These are phyloP conservation scores for Thalia dealbata DNA, from an alignment of 176 grass and related monocot genomes.

Conservation along the genomic window DNA sequence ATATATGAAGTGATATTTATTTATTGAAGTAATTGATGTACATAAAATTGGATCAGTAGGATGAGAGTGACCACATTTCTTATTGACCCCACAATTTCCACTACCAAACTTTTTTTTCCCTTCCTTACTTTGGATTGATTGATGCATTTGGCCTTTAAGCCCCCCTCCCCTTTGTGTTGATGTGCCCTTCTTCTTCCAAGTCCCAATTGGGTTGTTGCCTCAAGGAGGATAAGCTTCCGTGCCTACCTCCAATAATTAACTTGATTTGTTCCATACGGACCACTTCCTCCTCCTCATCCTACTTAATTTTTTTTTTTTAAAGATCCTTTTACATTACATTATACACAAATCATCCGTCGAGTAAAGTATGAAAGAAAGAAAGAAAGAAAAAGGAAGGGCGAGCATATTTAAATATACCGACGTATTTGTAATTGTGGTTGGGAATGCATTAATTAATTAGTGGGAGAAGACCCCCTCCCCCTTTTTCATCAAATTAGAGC, in stretches of 20 bases:
- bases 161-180: not conserved
- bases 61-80: not conserved
- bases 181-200: not conserved
- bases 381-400: too few relatives aligned
- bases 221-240: not conserved
- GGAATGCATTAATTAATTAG: too few relatives aligned
- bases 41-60: not conserved
- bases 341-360: too few relatives aligned
- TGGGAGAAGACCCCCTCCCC: too few relatives aligned
- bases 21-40: not conserved
- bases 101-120: not conserved
- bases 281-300: not conserved
- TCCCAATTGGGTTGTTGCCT: not conserved
- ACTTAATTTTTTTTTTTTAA: not conserved
- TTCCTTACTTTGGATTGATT: too few relatives aligned
- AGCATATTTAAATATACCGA: too few relatives aligned
- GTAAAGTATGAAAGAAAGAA: too few relatives aligned
- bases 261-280: not conserved
- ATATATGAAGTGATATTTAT: too few relatives aligned
- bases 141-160: too few relatives aligned
- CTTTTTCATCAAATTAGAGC: too few relatives aligned
- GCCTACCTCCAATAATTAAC: not conserved
- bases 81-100: not conserved
- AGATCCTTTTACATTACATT: too few relatives aligned
- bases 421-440: too few relatives aligned